phyloP scores from a whole-genome alignment of 202 grass and related monocot species.

The Dendrocalamus latiflorus region DNA sequence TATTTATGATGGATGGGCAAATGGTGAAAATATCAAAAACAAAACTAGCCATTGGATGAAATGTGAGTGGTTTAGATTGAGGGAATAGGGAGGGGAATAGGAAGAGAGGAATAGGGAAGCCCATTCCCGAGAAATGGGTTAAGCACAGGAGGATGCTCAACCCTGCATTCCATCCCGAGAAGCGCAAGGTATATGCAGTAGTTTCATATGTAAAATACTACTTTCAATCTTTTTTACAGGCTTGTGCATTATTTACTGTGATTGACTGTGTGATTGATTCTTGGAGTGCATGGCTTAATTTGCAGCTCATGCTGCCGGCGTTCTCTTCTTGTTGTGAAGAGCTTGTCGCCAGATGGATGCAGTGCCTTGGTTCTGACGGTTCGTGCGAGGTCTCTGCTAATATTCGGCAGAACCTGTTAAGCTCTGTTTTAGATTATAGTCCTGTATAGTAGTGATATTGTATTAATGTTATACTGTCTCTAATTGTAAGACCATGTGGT shows the following conservation, averaged over 20 bases:
- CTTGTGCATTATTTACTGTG: neutral
- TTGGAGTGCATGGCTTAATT: neutral
- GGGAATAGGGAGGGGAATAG: too few species aligned
- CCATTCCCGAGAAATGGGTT: constrained; percentile 59
- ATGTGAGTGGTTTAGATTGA: too few species aligned
- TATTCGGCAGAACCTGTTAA: too few species aligned
- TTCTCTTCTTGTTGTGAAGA: constrained; percentile 49
- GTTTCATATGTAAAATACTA: too few species aligned
- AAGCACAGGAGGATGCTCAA: constrained; percentile 62
- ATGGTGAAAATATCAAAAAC: too few species aligned
- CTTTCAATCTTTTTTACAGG: neutral
- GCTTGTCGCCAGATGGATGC: constrained; percentile 39
- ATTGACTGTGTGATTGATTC: neutral
- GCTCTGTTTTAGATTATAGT: too few species aligned
- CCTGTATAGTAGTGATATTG: too few species aligned
- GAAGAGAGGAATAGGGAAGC: too few species aligned
- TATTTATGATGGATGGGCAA: too few species aligned
- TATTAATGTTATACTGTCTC: too few species aligned
- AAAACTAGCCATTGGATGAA: too few species aligned
- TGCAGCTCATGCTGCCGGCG: constrained; percentile 52
- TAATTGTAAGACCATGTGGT: too few species aligned
- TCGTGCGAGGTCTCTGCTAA: constrained; percentile 43
- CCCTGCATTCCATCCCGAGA: constrained; percentile 58
- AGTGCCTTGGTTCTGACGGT: constrained; percentile 1
- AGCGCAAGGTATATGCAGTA: constrained; percentile 47